phyloP scores from a whole-genome alignment of 805 yeast genomes.

The Metschnikowia peoriensis region DNA sequence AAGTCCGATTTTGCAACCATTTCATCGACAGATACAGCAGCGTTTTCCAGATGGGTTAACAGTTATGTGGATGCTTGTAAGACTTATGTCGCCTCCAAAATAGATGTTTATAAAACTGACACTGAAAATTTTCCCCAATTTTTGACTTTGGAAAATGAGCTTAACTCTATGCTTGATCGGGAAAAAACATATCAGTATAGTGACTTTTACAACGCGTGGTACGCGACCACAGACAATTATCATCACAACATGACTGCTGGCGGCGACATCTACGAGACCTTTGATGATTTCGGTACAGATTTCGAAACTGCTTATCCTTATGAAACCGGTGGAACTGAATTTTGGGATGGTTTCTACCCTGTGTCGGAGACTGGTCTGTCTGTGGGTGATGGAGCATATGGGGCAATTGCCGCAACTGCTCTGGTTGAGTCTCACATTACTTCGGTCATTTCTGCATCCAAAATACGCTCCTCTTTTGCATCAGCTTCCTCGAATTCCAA shows the following conservation, averaged over 20 bases:
- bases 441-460: not conserved
- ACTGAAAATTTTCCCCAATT: not conserved
- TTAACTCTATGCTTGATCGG: not conserved
- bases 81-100: not conserved
- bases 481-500: not conserved
- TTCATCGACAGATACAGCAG: constrained; percentile 4
- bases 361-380: not conserved
- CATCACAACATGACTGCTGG: no score
- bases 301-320: not conserved
- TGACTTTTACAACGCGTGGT: not conserved
- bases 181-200: constrained; percentile 2
- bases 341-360: not conserved
- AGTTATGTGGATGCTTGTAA: constrained; percentile 3
- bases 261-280: not conserved
- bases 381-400: not conserved
- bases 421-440: not conserved
- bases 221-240: not conserved
- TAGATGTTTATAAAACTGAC: not conserved
- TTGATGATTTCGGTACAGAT: not conserved
- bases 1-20: not conserved
- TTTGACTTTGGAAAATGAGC: not conserved
- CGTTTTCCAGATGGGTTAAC: constrained; percentile 1
- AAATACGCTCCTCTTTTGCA: not conserved
- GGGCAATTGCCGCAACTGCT: not conserved
- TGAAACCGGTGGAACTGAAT: not conserved